phyloP scores from a whole-genome alignment of 805 yeast species.

The Candida corydali region DNA sequence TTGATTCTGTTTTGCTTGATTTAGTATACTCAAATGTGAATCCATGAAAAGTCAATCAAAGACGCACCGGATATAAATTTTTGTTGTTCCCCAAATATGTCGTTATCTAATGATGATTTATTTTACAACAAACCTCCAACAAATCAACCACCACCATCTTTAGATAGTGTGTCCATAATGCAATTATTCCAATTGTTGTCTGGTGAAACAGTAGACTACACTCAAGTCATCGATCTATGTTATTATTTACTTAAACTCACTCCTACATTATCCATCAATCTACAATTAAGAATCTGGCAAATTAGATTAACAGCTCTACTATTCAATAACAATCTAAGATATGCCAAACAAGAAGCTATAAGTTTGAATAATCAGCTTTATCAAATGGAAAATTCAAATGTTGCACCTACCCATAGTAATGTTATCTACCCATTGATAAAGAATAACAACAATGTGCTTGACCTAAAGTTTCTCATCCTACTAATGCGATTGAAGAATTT shows the following conservation, averaged over 20 bases:
- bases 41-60: too few relatives aligned
- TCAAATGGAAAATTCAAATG: slow-evolving; percentile 22
- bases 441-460: slow-evolving; percentile 26
- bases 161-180: not conserved
- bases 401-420: not conserved
- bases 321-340: slow-evolving; percentile 24
- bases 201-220: not conserved
- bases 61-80: too few relatives aligned
- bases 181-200: too few relatives aligned
- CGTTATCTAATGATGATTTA: too few relatives aligned
- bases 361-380: slow-evolving; percentile 33
- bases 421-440: slow-evolving; percentile 34
- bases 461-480: slow-evolving; percentile 24
- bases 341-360: slow-evolving; percentile 36
- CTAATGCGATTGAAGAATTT: slow-evolving; percentile 40
- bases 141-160: not conserved
- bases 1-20: slow-evolving; percentile 33
- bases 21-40: slow-evolving; percentile 22
- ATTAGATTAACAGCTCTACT: slow-evolving; percentile 27
- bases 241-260: slow-evolving; percentile 13
- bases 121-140: too few relatives aligned
- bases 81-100: too few relatives aligned
- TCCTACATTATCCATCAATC: slow-evolving; percentile 1
- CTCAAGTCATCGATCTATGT: slow-evolving; percentile 12
- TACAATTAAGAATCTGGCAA: slow-evolving; percentile 26